These are phyloP conservation scores for Zygoascus hellenicus DNA, from an alignment of 1,139 yeast genomes.

Conservation along the genomic window DNA sequence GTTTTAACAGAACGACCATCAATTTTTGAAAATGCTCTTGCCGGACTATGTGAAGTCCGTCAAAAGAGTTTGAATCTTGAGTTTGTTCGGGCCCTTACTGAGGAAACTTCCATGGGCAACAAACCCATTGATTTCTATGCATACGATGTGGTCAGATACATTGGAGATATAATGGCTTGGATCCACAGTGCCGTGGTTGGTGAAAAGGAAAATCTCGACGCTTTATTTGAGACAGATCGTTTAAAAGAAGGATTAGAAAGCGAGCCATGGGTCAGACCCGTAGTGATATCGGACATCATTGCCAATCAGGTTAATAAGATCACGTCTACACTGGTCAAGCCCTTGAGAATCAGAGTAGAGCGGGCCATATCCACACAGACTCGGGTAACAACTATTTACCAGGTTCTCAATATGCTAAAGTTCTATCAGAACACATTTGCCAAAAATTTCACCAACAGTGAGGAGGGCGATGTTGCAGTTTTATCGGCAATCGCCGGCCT, in stretches of 20 bases:
- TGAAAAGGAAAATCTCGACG: conserved; percentile 70
- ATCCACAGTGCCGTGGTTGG: conserved; percentile 84
- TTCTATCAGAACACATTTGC: conserved; percentile 66
- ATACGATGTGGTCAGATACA: conserved; percentile 74
- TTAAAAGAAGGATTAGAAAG: conserved; percentile 26
- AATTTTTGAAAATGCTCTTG: conserved; percentile 32
- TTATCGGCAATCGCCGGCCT: conserved; percentile 25
- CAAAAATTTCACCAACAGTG: conserved; percentile 34
- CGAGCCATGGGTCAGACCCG: conserved; percentile 26
- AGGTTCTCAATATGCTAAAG: conserved; percentile 56
- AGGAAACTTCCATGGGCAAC: conserved; percentile 32
- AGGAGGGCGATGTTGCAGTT: conserved; percentile 20
- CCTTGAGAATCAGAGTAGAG: conserved; percentile 51
- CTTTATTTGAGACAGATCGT: conserved; percentile 43
- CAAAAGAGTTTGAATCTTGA: conserved; percentile 31
- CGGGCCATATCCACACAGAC: conserved; percentile 64
- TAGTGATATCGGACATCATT: conserved; percentile 29
- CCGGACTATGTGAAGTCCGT: conserved; percentile 30
- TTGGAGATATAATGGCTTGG: conserved; percentile 87
- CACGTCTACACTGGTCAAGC: conserved; percentile 46
- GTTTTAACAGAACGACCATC: conserved; percentile 36
- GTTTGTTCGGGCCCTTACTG: conserved; percentile 52
- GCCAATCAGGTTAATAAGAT: conserved; percentile 39
- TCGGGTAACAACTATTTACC: conserved; percentile 49
- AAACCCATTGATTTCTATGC: conserved; percentile 62